Evolutionary conservation across 1,284 basidiomycete species (phyloP), one percentile per base, ranked within the genome.

Genomic region (Peniophora sp.): DNA sequence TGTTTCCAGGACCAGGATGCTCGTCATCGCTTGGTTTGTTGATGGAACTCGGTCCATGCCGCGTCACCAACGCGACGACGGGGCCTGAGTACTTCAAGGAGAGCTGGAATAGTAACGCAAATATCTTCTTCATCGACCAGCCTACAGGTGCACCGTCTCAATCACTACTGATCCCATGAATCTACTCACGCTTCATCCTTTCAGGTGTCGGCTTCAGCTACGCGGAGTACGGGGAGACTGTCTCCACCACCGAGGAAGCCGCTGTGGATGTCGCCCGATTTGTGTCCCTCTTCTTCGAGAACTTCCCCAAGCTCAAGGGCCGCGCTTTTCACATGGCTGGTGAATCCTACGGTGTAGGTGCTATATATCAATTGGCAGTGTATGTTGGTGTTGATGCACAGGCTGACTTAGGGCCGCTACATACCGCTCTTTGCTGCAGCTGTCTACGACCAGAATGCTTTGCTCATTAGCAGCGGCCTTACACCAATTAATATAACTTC

Each of bases 91-190:
- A 68, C 69, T 79, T 81, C 56, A 71, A 74, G 1, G 67, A 78
- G 55, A 68, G 64, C n/a, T 82, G 80, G 80, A 81, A 76, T 55
- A 65, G 65, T 46, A 74, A 78, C 44, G 77, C 78, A 16, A 78
- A 79, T 55, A 69, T 83, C 12, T 79, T 81, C 63, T 81, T 81
- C 65, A 65, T 82, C 49, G 83, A 83, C 55, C 78, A 83, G 52
- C 79, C 79, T 9, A 65, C 79, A 45, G 77, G 78, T 9, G 74
- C n/a, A n/a, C n/a, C n/a, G n/a, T n/a, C n/a, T 77, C 12, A 87
- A 87, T 3, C 89, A 82, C 66, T 84, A 81, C 0, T 87, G 89
- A 57, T 80, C 83, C 0, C 81, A 87, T n/a, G n/a, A n/a, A n/a
- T n/a, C n/a, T n/a, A n/a, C n/a, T n/a, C n/a, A n/a, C n/a, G n/a